A percentile compares a stretch with the other conserved stretches of the same genome.
Evolutionary conservation across 2,329 filamentous ascomycete species (phyloP).

Genomic region (Coniochaeta sp.): DNA sequence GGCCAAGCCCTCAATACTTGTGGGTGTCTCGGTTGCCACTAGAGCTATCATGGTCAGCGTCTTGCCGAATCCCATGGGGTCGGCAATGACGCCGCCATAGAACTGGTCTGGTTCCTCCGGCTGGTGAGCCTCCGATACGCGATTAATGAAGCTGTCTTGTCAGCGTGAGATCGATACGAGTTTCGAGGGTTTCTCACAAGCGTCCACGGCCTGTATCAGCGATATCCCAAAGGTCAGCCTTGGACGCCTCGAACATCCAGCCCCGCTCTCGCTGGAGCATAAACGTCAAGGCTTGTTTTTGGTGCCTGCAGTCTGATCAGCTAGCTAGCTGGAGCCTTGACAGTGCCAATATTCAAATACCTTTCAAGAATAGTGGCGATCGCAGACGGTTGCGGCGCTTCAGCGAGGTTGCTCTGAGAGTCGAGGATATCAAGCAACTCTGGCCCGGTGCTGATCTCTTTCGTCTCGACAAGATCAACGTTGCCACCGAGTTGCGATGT

Average conservation of each 20-base stretch:
- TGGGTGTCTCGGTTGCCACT: constrained; percentile 20
- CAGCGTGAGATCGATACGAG: neutral
- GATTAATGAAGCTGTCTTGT: constrained; percentile 24
- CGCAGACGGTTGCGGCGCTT: constrained; percentile 18
- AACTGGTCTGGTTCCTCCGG: constrained; percentile 24
- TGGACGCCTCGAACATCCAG: constrained; percentile 20
- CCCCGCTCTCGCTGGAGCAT: constrained; percentile 29
- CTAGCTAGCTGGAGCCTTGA: neutral
- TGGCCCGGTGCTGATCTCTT: constrained; percentile 3
- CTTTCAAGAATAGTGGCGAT: constrained; percentile 17
- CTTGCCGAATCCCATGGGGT: constrained; percentile 40
- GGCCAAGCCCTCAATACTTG: neutral
- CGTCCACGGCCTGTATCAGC: constrained; percentile 10
- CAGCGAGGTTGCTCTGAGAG: constrained; percentile 16
- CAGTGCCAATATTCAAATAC: constrained; percentile 7
- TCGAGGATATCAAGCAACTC: constrained; percentile 18
- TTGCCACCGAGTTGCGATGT: constrained; percentile 7
- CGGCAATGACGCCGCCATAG: constrained; percentile 36
- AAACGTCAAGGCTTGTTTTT: constrained; percentile 35
- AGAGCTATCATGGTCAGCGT: constrained; percentile 35
- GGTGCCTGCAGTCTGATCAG: constrained; percentile 27
- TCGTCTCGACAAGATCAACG: neutral
- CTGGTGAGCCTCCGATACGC: constrained; percentile 19
- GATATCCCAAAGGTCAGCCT: constrained; percentile 26
- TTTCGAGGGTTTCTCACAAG: constrained; percentile 11